Percentiles rank a stretch among this genome's conserved stretches.
These are phyloP conservation scores for Symbiodinium pilosum DNA, from an alignment of 73 alveolate genomes.

Conservation along the genomic window DNA sequence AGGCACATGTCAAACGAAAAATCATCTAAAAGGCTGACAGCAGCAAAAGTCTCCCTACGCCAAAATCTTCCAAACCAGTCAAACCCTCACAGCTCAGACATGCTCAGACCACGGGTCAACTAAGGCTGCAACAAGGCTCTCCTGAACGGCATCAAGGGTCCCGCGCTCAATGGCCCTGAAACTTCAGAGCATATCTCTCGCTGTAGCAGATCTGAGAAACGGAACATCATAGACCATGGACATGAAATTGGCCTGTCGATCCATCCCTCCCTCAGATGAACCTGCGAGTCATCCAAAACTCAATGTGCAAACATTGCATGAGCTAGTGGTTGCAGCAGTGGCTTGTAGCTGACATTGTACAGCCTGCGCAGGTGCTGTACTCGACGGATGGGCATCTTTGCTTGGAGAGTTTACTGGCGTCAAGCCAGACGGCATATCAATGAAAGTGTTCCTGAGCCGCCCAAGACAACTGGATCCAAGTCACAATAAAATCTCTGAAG, in stretches of 20 bases:
- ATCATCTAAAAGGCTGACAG: no score
- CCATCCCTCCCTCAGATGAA: slow-evolving; percentile 10
- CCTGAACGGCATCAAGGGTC: not conserved
- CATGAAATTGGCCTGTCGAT: not conserved
- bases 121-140: not conserved
- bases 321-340: not conserved
- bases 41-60: no score
- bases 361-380: slow-evolving; percentile 94
- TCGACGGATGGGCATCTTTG: slow-evolving; percentile 46
- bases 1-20: no score
- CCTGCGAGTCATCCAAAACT: not conserved
- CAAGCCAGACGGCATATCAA: slow-evolving; percentile 77
- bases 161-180: slow-evolving; percentile 10
- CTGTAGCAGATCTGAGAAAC: no score
- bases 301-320: no score
- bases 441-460: slow-evolving; percentile 89
- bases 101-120: no score
- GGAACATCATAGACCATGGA: no score
- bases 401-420: slow-evolving; percentile 57
- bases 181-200: no score
- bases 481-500: not conserved
- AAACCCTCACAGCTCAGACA: no score
- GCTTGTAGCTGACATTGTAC: not conserved
- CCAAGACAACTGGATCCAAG: no score
- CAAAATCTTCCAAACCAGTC: no score